These are phyloP conservation scores for Eucalyptus sp. DNA, from an alignment of 345 rosid genomes.

Conservation along the genomic window DNA sequence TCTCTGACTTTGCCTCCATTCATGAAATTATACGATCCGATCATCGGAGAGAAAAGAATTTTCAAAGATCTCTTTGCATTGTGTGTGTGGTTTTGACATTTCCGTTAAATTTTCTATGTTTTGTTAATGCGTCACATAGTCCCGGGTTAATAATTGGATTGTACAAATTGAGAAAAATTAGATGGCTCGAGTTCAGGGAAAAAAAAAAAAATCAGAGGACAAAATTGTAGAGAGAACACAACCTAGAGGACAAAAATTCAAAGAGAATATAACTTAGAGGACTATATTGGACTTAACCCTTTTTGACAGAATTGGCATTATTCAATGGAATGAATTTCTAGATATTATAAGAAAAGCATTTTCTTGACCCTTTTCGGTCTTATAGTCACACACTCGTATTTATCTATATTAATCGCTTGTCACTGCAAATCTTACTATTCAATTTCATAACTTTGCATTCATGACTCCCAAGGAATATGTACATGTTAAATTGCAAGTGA, in stretches of 20 bases:
- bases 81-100: background rate
- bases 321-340: background rate
- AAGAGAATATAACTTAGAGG: background rate
- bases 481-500: background rate
- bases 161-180: background rate
- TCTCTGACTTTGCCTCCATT: background rate
- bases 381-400: background rate
- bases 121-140: accelerated
- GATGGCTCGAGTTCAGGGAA: background rate
- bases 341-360: background rate
- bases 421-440: background rate
- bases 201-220: background rate
- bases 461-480: background rate
- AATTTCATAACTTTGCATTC: background rate
- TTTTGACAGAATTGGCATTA: background rate
- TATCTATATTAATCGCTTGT: background rate
- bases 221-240: background rate
- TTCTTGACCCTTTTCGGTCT: background rate
- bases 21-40: no score
- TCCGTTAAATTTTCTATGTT: background rate
- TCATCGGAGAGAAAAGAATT: background rate
- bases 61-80: background rate
- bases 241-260: background rate
- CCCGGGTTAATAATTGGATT: background rate
- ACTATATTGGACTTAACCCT: background rate